phyloP scores from a whole-genome alignment of 345 rosid species.

The Salix exigua region DNA sequence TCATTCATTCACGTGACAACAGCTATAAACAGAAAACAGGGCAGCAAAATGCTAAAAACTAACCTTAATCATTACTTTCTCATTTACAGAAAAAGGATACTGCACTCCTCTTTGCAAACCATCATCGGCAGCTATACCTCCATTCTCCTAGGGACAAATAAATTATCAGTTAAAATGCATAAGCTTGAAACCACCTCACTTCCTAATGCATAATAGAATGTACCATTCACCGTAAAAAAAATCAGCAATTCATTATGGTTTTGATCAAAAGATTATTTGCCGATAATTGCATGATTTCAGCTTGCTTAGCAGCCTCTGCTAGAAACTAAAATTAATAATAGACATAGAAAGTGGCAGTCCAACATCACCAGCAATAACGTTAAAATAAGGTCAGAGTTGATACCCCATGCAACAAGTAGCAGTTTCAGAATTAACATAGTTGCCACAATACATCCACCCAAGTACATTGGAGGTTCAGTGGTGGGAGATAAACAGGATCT shows the following conservation, averaged over 20 bases:
- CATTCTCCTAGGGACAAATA: constrained; percentile 58
- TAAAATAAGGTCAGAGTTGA: too few relatives aligned
- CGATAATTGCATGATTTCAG: too few relatives aligned
- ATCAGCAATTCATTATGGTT: neutral
- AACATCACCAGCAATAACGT: too few relatives aligned
- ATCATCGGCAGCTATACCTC: constrained; percentile 57
- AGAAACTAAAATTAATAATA: too few relatives aligned
- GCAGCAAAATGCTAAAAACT: constrained; percentile 1
- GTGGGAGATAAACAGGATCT: too few relatives aligned
- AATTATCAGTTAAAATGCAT: neutral
- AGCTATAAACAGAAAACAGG: neutral
- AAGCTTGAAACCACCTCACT: neutral
- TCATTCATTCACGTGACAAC: constrained; percentile 4
- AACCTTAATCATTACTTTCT: constrained; percentile 94
- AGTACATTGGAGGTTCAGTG: too few relatives aligned
- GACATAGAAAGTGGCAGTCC: too few relatives aligned
- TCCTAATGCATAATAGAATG: neutral
- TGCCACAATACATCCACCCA: too few relatives aligned
- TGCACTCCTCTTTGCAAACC: constrained; percentile 70
- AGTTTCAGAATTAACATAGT: too few relatives aligned
- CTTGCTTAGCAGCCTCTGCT: too few relatives aligned
- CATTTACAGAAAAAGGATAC: constrained; percentile 86
- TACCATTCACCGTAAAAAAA: neutral
- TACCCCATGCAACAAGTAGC: too few relatives aligned
- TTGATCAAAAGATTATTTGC: too few relatives aligned